Conservation (phyloP, 495 filamentous ascomycete genomes). For the Lasiosphaeria miniovina region DNA sequence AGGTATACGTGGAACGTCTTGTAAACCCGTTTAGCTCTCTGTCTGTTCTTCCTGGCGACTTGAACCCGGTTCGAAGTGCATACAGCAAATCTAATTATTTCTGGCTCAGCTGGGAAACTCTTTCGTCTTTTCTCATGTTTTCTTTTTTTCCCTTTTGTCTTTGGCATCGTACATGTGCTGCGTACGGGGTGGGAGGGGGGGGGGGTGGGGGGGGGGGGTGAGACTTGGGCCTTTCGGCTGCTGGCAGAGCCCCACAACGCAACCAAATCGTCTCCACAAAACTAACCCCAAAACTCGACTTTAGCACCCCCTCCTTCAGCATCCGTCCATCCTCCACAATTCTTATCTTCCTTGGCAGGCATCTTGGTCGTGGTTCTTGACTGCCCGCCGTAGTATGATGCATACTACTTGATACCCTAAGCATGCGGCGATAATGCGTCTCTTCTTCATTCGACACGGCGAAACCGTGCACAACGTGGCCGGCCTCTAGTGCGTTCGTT, state of each 20-base stretch:
- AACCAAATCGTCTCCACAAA: too few species aligned
- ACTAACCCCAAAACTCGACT: too few species aligned
- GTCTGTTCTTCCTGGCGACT: neutral
- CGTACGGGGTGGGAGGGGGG: too few species aligned
- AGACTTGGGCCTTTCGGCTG: too few species aligned
- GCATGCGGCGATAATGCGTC: constrained; percentile 48
- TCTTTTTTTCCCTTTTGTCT: too few species aligned
- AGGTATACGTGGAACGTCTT: too few species aligned
- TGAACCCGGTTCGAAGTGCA: neutral
- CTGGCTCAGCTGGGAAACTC: neutral
- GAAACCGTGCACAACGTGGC: constrained; percentile 88
- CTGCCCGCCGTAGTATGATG: constrained; percentile 6
- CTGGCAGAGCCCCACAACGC: too few species aligned
- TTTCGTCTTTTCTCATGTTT: too few species aligned
- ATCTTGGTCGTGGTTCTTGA: neutral
- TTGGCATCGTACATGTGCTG: too few species aligned
- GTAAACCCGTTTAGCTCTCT: neutral
- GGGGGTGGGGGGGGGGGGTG: too few species aligned
- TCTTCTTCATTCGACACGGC: constrained; percentile 80
- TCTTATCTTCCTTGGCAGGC: too few species aligned
- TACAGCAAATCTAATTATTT: neutral
- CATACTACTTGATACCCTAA: constrained; percentile 8
- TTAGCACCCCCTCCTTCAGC: too few species aligned
- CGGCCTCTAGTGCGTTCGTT: constrained; percentile 59
- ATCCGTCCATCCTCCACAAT: neutral